A percentile compares a stretch with the other conserved stretches of the same genome.
These are phyloP conservation scores for Prunus campanulata DNA, from an alignment of 306 rosid species.

Conservation along the genomic window DNA sequence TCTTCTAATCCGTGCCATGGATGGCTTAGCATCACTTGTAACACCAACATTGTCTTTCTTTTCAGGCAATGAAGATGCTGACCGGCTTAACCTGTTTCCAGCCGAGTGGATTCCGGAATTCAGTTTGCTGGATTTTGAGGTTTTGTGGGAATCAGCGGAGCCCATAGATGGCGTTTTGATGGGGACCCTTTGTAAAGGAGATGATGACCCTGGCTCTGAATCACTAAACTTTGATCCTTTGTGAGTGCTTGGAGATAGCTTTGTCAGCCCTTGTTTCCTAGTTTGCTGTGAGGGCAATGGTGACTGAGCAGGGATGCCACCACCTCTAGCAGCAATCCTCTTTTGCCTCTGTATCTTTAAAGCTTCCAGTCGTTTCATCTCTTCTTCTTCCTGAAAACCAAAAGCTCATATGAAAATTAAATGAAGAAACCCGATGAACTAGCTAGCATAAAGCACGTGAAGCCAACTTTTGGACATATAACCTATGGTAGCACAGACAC, in stretches of 20 bases:
- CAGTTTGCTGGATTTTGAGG: slow-evolving; percentile 66
- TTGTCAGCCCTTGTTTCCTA: slow-evolving; percentile 61
- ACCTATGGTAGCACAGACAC: background rate
- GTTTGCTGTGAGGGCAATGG: slow-evolving; percentile 47
- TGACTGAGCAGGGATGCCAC: slow-evolving; percentile 45
- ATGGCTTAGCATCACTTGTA: slow-evolving; percentile 60
- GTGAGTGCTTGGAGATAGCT: slow-evolving; percentile 61
- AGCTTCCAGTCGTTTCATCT: slow-evolving; percentile 73
- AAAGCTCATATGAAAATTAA: slow-evolving; percentile 14
- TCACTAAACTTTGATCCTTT: slow-evolving; percentile 92
- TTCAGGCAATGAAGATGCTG: slow-evolving; percentile 75
- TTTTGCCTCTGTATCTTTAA: slow-evolving; percentile 90
- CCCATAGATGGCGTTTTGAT: slow-evolving; percentile 49
- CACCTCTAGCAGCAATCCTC: slow-evolving; percentile 87
- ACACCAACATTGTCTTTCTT: slow-evolving; percentile 61
- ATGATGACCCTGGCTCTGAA: slow-evolving; percentile 74
- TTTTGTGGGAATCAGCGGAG: slow-evolving; percentile 57
- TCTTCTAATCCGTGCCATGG: slow-evolving; percentile 80
- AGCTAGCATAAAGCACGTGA: background rate
- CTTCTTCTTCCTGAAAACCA: slow-evolving; percentile 71
- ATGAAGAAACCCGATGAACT: slow-evolving; percentile 15
- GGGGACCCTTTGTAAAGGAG: slow-evolving; percentile 74
- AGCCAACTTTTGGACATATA: background rate
- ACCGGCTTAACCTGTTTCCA: slow-evolving; percentile 60
- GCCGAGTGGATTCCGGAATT: slow-evolving; percentile 46